Evolutionary conservation across 768 basidiomycete species (phyloP), one percentile per base, ranked within the genome.

Genomic region (Saitozyma podzolica): DNA sequence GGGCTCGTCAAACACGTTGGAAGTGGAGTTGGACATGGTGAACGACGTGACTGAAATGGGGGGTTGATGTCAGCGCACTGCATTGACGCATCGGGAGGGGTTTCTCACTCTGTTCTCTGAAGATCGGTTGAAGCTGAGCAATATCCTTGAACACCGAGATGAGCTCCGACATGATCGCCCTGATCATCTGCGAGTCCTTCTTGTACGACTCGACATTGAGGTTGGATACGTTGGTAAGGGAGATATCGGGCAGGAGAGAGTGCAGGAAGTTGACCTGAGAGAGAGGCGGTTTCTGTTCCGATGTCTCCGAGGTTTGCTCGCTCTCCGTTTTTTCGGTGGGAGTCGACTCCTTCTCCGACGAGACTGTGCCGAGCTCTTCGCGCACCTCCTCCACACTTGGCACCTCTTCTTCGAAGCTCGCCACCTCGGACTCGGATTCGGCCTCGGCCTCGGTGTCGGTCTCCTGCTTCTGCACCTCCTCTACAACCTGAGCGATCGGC

Each of bases 121-220:
- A 97, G 67, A 97, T 86, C 1, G 93, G 93, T 80, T 96, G 95
- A 49, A 97, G 85, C 78, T 94, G 91, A 0, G 94, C 94, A 63
- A 98, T 96, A 75, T 97, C 94, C 83, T 98, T 98, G 86, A 98
- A 97, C 45, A 94, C 92, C 50, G 90, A 89, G 67, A 98, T 89
- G 63, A 98, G 92, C 80, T 98, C 95, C 49, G 89, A 88, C 86
- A 92, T 94, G 80, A 96, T 90, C 5, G 95, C 95, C 37, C 92
- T 89, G 69, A 95, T 88, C 78, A 94, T 89, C 78, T 96, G 93
- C 20, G 75, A 77, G 80, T 93, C 88, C 78, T 93, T 91, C 77
- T 94, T 91, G 83, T 89, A 94, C 0, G 91, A 86, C 64, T 88
- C 85, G 6, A 91, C 89, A 37, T 80, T 75, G 53, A 96, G 85